Evolutionary conservation across 148 eudicot species (phyloP), one percentile per base, ranked within the genome.

Genomic region (Fallopia convolvulus): DNA sequence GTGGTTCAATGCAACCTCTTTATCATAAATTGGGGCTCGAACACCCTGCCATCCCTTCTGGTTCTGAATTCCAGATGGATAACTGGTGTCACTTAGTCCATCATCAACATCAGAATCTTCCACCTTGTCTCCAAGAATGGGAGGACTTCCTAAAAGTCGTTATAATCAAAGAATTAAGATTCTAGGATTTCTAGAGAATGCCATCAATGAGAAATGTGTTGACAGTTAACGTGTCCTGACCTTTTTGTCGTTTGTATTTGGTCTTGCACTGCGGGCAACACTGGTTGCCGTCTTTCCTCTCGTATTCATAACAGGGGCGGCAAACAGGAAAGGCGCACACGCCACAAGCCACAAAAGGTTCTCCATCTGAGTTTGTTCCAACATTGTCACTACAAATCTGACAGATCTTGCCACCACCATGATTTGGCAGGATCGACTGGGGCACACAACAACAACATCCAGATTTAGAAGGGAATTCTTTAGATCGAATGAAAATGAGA

Each of bases 261-360:
- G 91, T 89, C 83, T 91, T 91, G 91, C 96, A 91, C 72, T 89
- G 91, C 32, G 90, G 93, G 77, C 96, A 91, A 72, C 87, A 85
- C 68, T 88, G 91, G 74, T 85, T 91, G 36, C 96, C 96, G 40
- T 91, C 90, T 73, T 88, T 88, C 78, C 96, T 81, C 83, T 91
- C 93, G 71, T 89, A 91, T 74, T 89, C 96, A 71, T 91, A 91
- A 78, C 96, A 91, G 18, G 90, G 87, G 18, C 93, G 84, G 70
- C 96, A 91, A 39, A 91, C 96, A 10, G 96, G 96, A 61, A 85
- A 91, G 26, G 91, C 83, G 78, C 96, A 91, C 32, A 83, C 82
- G 71, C 85, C 78, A 73, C 96, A 91, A 68, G 96, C 96, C 72
- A 88, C 87, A 82, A 89, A 89, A 2, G 81, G 84, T 26, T 91